A percentile compares a stretch with the other conserved stretches of the same genome.
Conservation (phyloP, 306 rosid species). For the Myrica gale region DNA sequence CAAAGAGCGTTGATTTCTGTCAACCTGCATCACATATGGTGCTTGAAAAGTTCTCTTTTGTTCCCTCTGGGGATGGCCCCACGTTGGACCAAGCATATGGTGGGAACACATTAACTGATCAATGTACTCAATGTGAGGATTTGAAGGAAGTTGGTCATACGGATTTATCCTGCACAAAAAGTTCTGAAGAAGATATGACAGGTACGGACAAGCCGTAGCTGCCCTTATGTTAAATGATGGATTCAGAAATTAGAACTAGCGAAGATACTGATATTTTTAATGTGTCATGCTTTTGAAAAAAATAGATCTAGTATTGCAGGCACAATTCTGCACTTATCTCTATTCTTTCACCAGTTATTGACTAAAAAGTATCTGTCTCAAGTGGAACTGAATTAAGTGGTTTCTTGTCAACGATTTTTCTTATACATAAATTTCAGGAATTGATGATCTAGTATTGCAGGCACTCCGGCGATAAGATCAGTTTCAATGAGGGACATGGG, state of each 20-base stretch:
- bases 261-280: neutral
- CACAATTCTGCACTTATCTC: too few relatives aligned
- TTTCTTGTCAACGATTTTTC: neutral
- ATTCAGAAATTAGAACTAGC: neutral
- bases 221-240: neutral
- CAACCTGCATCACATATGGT: constrained; percentile 57
- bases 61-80: constrained; percentile 41
- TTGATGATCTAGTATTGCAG: constrained; percentile 44
- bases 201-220: constrained; percentile 41
- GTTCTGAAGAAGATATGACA: constrained; percentile 43
- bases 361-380: neutral
- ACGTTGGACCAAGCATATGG: constrained; percentile 48
- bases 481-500: constrained; percentile 99
- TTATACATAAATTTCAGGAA: neutral
- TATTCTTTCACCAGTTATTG: neutral
- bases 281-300: neutral
- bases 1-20: constrained; percentile 75
- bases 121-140: constrained; percentile 61
- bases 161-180: constrained; percentile 34
- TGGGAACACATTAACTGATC: constrained; percentile 39
- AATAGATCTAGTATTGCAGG: too few relatives aligned
- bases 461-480: constrained; percentile 63
- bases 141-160: constrained; percentile 46
- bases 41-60: constrained; percentile 70
- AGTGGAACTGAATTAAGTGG: neutral